Conservation (phyloP, 2,329 filamentous ascomycete genomes). For the Scopulariopsis brevicaulis region DNA sequence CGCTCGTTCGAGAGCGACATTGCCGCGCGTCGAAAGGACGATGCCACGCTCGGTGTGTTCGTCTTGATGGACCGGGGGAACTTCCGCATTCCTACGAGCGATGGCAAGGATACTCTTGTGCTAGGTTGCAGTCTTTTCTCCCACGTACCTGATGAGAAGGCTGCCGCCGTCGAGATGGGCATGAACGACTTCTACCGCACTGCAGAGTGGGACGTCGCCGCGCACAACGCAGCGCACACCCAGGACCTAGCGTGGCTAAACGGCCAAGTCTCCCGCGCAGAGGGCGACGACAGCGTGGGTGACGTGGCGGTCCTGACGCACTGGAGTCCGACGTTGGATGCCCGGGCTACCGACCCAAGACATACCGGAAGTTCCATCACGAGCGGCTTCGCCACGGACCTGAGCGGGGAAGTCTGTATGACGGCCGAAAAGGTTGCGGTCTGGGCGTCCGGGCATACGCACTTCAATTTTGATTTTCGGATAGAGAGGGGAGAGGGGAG, state of each 20-base stretch:
- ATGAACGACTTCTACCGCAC: slow-evolving; percentile 32
- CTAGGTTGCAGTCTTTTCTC: slow-evolving; percentile 32
- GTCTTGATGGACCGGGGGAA: slow-evolving; percentile 26
- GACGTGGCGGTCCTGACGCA: slow-evolving; percentile 25
- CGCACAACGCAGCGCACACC: slow-evolving; percentile 12
- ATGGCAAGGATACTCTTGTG: slow-evolving; percentile 16
- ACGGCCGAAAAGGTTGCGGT: slow-evolving; percentile 20
- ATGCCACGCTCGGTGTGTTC: slow-evolving; percentile 12
- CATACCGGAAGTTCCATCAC: slow-evolving; percentile 12
- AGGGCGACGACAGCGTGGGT: slow-evolving; percentile 8
- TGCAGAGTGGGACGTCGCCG: slow-evolving; percentile 10
- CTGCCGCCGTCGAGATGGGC: slow-evolving; percentile 17
- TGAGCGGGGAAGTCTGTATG: slow-evolving; percentile 25
- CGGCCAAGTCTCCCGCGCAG: slow-evolving; percentile 7
- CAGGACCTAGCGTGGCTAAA: slow-evolving; percentile 16
- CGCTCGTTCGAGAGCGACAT: background rate
- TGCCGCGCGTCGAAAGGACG: background rate
- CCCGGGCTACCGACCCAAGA: slow-evolving; percentile 9
- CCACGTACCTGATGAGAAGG: slow-evolving; percentile 16
- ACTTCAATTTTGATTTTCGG: slow-evolving; percentile 27
- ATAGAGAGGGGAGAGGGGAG: slow-evolving; percentile 8
- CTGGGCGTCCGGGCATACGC: slow-evolving; percentile 37
- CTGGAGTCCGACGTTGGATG: slow-evolving; percentile 20
- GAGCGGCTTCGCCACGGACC: slow-evolving; percentile 27
- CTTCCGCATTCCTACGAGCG: slow-evolving; percentile 16